phyloP scores from a whole-genome alignment of 2,329 filamentous ascomycete genomes.

The Exophiala bonariae region DNA sequence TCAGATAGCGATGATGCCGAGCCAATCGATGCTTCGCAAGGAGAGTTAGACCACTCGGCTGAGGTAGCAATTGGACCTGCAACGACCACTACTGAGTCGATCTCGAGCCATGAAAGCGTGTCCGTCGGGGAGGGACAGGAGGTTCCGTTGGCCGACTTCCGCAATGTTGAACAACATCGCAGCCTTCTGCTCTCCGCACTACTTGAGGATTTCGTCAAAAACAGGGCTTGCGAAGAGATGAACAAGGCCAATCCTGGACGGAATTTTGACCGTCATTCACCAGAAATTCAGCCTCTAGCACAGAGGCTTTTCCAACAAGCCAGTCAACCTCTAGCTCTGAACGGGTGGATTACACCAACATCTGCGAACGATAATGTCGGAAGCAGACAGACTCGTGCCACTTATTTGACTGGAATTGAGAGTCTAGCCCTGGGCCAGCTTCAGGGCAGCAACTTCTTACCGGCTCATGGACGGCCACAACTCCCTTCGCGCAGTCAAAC shows the following conservation, averaged over 20 bases:
- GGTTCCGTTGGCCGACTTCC: neutral
- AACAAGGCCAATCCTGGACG: slow-evolving; percentile 39
- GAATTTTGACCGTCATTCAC: slow-evolving; percentile 41
- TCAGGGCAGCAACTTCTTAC: slow-evolving; percentile 31
- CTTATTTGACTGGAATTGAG: slow-evolving; percentile 45
- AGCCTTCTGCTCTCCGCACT: slow-evolving; percentile 44
- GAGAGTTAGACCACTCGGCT: slow-evolving; percentile 1
- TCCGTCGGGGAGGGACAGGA: slow-evolving; percentile 16
- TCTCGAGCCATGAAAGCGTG: slow-evolving; percentile 23
- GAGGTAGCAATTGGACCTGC: slow-evolving; percentile 11
- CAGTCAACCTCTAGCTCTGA: slow-evolving; percentile 42
- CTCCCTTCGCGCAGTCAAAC: slow-evolving; percentile 15
- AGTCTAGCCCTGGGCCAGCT: slow-evolving; percentile 39
- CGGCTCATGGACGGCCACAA: neutral
- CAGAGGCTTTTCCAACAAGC: slow-evolving; percentile 43
- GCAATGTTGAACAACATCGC: slow-evolving; percentile 22
- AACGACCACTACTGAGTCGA: slow-evolving; percentile 21
- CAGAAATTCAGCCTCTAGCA: slow-evolving; percentile 43
- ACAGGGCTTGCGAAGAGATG: slow-evolving; percentile 44
- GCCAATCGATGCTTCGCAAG: slow-evolving; percentile 1
- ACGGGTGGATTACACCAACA: slow-evolving; percentile 41
- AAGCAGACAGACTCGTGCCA: slow-evolving; percentile 15
- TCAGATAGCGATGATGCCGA: slow-evolving; percentile 13
- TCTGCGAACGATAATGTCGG: slow-evolving; percentile 36
- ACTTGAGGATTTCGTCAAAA: slow-evolving; percentile 46